Evolutionary conservation across 1,284 basidiomycete genomes (phyloP), one percentile per base, ranked within the genome.

Genomic region (Butyriboletus regius): DNA sequence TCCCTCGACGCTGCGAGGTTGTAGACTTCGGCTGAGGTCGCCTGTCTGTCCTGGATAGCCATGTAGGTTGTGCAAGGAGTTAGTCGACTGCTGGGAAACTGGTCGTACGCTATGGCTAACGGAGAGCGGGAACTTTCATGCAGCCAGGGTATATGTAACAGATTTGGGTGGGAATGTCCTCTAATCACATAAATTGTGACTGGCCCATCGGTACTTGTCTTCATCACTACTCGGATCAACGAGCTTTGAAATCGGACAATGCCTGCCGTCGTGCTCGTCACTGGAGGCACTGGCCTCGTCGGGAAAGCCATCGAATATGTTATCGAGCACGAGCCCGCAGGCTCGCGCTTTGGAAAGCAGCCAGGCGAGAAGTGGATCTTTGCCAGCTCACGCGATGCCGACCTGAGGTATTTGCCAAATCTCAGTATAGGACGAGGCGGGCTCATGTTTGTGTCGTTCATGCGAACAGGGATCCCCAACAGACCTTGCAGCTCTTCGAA

Each of bases 291-390:
- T 55, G 91, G 91, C 24, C 82, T 95, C 50, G 89, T 94, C 26
- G 91, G 91, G 22, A 77, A 79, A 56, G 91, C 83, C 22, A 85
- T 95, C 59, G 71, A 86, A 60, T 74, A 87, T 58, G 71, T 91
- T 35, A 82, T 93, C 65, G 78, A 88, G 40, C 82, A 76, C 10
- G 90, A 94, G 62, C 81, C 84, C 0, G 75, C 77, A 46, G 83
- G 83, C 20, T 88, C 86, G 53, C 74, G 81, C 43, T 92, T 87
- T 65, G 91, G 86, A 35, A 87, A 81, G 65, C 73, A 70, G 42
- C 70, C 77, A 14, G 83, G 81, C 45, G 91, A 95, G 70, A 78
- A 77, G 32, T 95, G 91, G 91, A 75, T 93, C 49, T 95, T 92
- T 68, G 77, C 80, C 18, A 76, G 76, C 49, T 86, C 84, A 20